Evolutionary conservation across 257 asterid species (phyloP).

Genomic region (Jacaranda copaia): DNA sequence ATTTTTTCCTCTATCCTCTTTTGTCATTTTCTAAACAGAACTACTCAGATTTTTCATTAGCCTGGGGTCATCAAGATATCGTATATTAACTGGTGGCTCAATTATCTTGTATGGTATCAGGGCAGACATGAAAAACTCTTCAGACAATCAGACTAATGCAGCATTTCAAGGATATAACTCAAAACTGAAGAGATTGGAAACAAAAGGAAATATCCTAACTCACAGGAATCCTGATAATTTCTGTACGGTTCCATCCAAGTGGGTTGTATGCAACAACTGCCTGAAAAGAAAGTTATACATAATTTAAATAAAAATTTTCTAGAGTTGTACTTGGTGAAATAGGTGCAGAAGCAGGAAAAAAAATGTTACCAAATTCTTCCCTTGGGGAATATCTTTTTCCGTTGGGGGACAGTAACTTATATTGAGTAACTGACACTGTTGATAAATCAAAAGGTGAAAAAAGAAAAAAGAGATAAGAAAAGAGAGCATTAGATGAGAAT

Average conservation of each 20-base stretch:
- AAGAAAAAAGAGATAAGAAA: background rate
- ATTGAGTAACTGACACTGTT: conserved; percentile 84
- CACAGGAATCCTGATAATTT: conserved; percentile 78
- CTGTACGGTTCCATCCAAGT: conserved; percentile 86
- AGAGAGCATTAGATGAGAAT: conserved; percentile 24
- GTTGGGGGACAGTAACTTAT: conserved; percentile 87
- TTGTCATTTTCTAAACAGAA: too few species aligned
- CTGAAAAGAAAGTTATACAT: conserved; percentile 47
- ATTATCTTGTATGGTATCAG: too few species aligned
- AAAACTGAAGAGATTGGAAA: conserved; percentile 14
- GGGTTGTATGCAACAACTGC: conserved; percentile 82
- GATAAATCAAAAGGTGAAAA: conserved; percentile 20
- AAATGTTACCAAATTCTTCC: conserved; percentile 70
- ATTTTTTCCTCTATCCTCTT: too few species aligned
- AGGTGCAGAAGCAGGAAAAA: conserved; percentile 26
- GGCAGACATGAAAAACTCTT: too few species aligned
- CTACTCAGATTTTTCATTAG: too few species aligned
- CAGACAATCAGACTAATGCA: background rate
- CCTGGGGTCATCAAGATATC: too few species aligned
- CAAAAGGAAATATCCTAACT: conserved; percentile 39
- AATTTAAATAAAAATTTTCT: background rate
- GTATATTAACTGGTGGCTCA: too few species aligned
- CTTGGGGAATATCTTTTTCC: conserved; percentile 65
- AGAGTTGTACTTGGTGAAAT: conserved; percentile 4
- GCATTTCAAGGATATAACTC: background rate